phyloP scores from a whole-genome alignment of 2,329 filamentous ascomycete species.

The Botrytis fragariae region DNA sequence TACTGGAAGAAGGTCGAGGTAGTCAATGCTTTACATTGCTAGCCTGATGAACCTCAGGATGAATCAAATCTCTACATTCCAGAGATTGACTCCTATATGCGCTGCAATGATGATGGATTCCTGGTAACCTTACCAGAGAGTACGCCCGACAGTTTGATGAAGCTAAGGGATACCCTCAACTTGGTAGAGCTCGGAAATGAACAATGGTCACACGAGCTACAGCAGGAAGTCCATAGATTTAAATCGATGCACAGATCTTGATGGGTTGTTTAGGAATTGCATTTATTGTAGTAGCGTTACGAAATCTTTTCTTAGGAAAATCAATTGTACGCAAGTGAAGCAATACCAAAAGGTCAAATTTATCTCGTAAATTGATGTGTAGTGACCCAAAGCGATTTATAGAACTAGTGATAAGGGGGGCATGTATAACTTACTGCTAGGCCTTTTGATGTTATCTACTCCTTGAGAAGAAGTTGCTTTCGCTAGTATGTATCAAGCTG shows the following conservation, averaged over 20 bases:
- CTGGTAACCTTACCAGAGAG: not conserved
- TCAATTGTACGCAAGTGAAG: not conserved
- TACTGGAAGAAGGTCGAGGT: not conserved
- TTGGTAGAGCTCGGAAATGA: not conserved
- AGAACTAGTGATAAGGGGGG: not conserved
- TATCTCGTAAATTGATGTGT: not conserved
- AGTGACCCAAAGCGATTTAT: not conserved
- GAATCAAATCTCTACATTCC: not conserved
- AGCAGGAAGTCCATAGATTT: not conserved
- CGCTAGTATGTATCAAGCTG: not conserved
- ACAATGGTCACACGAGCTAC: not conserved
- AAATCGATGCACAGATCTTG: no score
- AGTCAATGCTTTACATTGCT: not conserved
- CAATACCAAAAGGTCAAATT: not conserved
- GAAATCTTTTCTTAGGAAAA: not conserved
- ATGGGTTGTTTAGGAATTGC: not conserved
- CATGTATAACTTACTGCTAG: not conserved
- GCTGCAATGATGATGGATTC: not conserved
- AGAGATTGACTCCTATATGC: not conserved
- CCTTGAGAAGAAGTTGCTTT: not conserved
- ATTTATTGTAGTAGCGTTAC: not conserved
- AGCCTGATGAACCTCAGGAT: not conserved
- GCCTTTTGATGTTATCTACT: not conserved
- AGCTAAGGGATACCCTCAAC: not conserved
- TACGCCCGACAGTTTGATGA: not conserved